These are phyloP conservation scores for Yamadazyma triangularis DNA, from an alignment of 1,139 yeast species.

Conservation along the genomic window DNA sequence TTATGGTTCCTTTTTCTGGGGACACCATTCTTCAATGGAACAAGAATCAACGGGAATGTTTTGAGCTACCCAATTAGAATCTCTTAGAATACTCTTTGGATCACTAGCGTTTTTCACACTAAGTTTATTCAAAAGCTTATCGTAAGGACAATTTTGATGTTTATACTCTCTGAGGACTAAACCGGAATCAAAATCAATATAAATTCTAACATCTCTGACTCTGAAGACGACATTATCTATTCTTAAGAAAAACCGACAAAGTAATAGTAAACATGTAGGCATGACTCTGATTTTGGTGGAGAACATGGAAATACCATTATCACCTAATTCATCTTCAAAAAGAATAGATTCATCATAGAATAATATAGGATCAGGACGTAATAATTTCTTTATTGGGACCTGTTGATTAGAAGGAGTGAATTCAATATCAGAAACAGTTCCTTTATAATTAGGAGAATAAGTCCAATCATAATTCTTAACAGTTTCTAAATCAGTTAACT, in stretches of 20 bases:
- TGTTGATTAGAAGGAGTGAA: slow-evolving; percentile 20
- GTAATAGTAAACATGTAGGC: slow-evolving; percentile 70
- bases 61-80: slow-evolving; percentile 74
- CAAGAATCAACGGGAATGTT: slow-evolving; percentile 44
- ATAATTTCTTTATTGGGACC: slow-evolving; percentile 68
- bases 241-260: slow-evolving; percentile 76
- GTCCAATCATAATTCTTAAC: slow-evolving; percentile 95
- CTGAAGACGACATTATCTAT: slow-evolving; percentile 87
- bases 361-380: slow-evolving; percentile 77
- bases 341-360: slow-evolving; percentile 85
- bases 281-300: slow-evolving; percentile 83
- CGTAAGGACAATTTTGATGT: slow-evolving; percentile 66
- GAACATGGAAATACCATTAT: slow-evolving; percentile 82
- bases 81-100: slow-evolving; percentile 73
- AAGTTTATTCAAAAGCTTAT: slow-evolving; percentile 42
- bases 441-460: slow-evolving; percentile 75
- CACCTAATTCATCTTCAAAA: slow-evolving; percentile 94
- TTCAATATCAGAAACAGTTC: slow-evolving; percentile 34
- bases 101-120: slow-evolving; percentile 47
- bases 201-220: slow-evolving; percentile 79
- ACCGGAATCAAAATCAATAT: slow-evolving; percentile 68
- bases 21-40: slow-evolving; percentile 7
- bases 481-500: slow-evolving; percentile 38
- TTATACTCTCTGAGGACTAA: slow-evolving; percentile 72
- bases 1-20: too few species aligned